Conservation (phyloP, 371 early-diverging fungal genomes). For the Batkoa obscura region DNA sequence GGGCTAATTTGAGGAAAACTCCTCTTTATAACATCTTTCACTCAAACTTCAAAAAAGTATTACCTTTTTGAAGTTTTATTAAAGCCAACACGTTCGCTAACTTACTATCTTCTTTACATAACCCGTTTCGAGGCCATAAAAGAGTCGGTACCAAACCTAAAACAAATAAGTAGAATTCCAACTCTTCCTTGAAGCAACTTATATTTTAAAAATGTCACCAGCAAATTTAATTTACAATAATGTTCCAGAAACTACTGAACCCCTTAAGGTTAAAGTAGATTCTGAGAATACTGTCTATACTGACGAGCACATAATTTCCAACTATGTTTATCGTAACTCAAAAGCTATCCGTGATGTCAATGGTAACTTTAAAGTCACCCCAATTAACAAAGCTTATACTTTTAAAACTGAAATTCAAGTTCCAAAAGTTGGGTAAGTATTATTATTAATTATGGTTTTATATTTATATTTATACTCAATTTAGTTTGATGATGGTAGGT, state of each 20-base stretch:
- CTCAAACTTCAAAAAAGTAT: neutral
- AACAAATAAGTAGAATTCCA: conserved; percentile 7
- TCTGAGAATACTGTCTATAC: conserved; percentile 76
- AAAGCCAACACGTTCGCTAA: conserved; percentile 52
- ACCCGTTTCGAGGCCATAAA: conserved; percentile 21
- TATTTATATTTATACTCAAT: conserved; percentile 6
- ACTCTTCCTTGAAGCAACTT: conserved; percentile 16
- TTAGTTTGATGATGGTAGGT: conserved; percentile 91
- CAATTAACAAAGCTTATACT: conserved; percentile 65
- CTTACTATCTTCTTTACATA: conserved; percentile 64
- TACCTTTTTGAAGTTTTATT: neutral
- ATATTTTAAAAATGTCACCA: conserved; percentile 12
- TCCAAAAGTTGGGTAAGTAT: conserved; percentile 56
- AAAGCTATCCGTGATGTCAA: conserved; percentile 44
- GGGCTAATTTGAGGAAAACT: too few relatives aligned
- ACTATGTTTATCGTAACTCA: conserved; percentile 77
- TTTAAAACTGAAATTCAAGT: conserved; percentile 72
- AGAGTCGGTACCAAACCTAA: conserved; percentile 10
- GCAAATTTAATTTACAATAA: conserved; percentile 12
- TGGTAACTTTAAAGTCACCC: conserved; percentile 51
- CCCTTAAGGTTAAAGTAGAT: conserved; percentile 56
- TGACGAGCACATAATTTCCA: conserved; percentile 53
- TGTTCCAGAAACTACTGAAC: conserved; percentile 14
- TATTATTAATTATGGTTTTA: neutral
- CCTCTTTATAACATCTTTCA: neutral